These are phyloP conservation scores for Nannizziopsis arthrosporioides DNA, from an alignment of 2,329 filamentous ascomycete species.

Conservation along the genomic window DNA sequence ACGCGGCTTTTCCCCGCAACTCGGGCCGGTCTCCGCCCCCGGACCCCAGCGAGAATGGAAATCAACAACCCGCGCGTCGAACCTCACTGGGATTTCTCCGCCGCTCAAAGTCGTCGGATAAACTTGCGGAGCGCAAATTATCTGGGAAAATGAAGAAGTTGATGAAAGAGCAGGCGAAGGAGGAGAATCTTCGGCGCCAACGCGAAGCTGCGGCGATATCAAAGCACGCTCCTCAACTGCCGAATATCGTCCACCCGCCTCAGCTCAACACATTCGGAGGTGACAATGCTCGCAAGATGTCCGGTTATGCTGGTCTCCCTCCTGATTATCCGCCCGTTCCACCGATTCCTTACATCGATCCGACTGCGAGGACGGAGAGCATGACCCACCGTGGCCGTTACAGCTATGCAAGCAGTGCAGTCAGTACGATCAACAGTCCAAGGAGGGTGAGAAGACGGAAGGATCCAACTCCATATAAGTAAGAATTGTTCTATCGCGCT, in stretches of 20 bases:
- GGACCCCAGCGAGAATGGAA: conserved; percentile 10
- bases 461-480: conserved; percentile 98
- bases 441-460: conserved; percentile 85
- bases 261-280: conserved; percentile 48
- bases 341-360: conserved; percentile 47
- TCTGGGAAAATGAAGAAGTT: conserved; percentile 27
- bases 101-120: conserved; percentile 56
- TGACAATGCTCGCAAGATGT: conserved; percentile 42
- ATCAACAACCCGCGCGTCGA: conserved; percentile 26
- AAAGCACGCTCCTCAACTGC: conserved; percentile 47
- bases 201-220: conserved; percentile 46
- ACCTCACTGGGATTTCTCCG: conserved; percentile 50
- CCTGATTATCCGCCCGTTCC: conserved; percentile 13
- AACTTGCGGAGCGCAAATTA: conserved; percentile 43
- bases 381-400: conserved; percentile 95
- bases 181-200: conserved; percentile 45
- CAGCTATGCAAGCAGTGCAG: conserved; percentile 85
- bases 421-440: conserved; percentile 86
- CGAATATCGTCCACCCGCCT: conserved; percentile 37
- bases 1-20: conserved; percentile 6
- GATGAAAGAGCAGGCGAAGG: conserved; percentile 29
- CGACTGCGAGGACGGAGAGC: conserved; percentile 75
- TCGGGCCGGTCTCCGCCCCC: conserved; percentile 10
- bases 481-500: conserved; percentile 34
- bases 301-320: conserved; percentile 23